phyloP scores from a whole-genome alignment of 345 rosid genomes.

The Eucalyptus polyanthemos region DNA sequence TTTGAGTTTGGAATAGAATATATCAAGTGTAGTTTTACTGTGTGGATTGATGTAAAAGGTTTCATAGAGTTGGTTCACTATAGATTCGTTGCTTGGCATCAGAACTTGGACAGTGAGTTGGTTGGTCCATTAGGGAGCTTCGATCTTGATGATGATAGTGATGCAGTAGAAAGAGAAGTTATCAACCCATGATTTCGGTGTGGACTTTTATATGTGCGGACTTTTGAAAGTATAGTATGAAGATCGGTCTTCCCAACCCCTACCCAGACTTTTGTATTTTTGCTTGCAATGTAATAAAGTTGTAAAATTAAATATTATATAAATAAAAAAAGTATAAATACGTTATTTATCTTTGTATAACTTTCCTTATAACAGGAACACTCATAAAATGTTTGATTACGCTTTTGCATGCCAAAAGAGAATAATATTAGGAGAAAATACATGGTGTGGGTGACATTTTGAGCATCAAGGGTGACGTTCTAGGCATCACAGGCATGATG shows the following conservation, averaged over 20 bases:
- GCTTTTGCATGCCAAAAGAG: too few relatives aligned
- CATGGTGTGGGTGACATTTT: background rate
- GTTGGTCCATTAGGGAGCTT: background rate
- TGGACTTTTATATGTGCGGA: too few relatives aligned
- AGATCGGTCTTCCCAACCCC: background rate
- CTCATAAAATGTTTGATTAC: accelerated
- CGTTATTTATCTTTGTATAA: too few relatives aligned
- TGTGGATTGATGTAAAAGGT: background rate
- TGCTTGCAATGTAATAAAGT: background rate
- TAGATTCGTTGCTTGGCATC: accelerated
- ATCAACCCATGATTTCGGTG: background rate
- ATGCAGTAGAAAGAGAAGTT: accelerated
- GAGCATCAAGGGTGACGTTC: accelerated
- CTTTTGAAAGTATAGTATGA: too few relatives aligned
- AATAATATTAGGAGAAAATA: background rate
- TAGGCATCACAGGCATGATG: too few relatives aligned
- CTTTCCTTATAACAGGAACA: background rate
- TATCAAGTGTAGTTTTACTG: too few relatives aligned
- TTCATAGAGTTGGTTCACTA: background rate
- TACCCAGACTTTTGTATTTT: too few relatives aligned
- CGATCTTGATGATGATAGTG: background rate
- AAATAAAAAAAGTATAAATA: too few relatives aligned
- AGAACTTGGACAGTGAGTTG: background rate
- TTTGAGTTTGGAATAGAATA: too few relatives aligned
- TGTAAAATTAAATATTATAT: background rate